Conservation (phyloP, 805 yeast species). For the Schwanniomyces occidentalis region DNA sequence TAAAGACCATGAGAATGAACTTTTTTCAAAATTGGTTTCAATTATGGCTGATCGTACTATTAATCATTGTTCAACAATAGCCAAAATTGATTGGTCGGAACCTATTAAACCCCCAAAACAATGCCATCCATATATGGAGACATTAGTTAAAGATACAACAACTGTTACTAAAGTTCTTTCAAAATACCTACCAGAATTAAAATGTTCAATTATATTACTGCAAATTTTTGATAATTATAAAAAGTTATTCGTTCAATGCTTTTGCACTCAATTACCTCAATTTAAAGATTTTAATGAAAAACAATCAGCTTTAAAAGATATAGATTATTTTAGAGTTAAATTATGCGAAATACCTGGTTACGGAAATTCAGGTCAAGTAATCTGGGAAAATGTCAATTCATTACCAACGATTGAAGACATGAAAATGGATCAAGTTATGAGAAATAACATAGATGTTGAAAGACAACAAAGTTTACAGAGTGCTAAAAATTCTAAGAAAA, state of each 20-base stretch:
- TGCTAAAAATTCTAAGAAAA: slow-evolving; percentile 1
- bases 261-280: slow-evolving; percentile 47
- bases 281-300: slow-evolving; percentile 54
- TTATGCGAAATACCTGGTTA: slow-evolving; percentile 59
- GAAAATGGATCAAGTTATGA: slow-evolving; percentile 48
- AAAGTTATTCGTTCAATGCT: slow-evolving; percentile 50
- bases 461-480: background rate
- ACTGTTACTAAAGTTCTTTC: slow-evolving; percentile 61
- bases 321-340: slow-evolving; percentile 64
- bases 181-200: slow-evolving; percentile 54
- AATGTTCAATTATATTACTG: slow-evolving; percentile 45
- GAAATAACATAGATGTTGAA: slow-evolving; percentile 34
- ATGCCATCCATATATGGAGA: slow-evolving; percentile 65
- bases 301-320: slow-evolving; percentile 56
- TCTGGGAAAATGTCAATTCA: slow-evolving; percentile 60
- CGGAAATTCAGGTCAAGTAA: slow-evolving; percentile 59
- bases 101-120: slow-evolving; percentile 43
- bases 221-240: slow-evolving; percentile 61
- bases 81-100: slow-evolving; percentile 50
- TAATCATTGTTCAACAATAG: slow-evolving; percentile 49
- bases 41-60: slow-evolving; percentile 67
- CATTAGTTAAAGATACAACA: slow-evolving; percentile 63
- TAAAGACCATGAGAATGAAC: slow-evolving; percentile 62
- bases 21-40: slow-evolving; percentile 63
- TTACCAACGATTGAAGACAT: slow-evolving; percentile 51